These are phyloP conservation scores for Penicillium brasilianum DNA, from an alignment of 2,329 filamentous ascomycete species.

Conservation along the genomic window DNA sequence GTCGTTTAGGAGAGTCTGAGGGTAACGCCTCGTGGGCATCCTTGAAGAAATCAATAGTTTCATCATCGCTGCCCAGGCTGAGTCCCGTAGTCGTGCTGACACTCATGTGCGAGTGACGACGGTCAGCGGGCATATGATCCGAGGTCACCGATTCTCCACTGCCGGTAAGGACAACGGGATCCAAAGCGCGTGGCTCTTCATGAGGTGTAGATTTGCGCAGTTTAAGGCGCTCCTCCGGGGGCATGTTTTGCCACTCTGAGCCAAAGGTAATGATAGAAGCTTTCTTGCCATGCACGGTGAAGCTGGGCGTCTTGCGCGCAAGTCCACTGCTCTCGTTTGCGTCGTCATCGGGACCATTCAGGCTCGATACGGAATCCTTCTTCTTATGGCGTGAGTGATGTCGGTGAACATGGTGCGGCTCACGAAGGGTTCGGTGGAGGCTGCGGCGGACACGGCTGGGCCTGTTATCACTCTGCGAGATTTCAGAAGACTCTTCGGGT, in stretches of 20 bases:
- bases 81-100: constrained; percentile 69
- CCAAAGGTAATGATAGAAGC: constrained; percentile 97
- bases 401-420: constrained; percentile 68
- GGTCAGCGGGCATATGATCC: constrained; percentile 46
- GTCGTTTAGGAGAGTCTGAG: constrained; percentile 15
- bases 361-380: constrained; percentile 71
- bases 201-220: constrained; percentile 58
- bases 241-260: constrained; percentile 81
- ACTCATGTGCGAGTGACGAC: constrained; percentile 67
- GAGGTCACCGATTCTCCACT: constrained; percentile 36
- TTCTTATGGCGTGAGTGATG: constrained; percentile 73
- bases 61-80: constrained; percentile 49
- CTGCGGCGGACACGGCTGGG: constrained; percentile 78
- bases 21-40: constrained; percentile 30
- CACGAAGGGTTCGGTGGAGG: constrained; percentile 85
- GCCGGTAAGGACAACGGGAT: constrained; percentile 36
- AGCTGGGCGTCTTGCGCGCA: constrained; percentile 80
- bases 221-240: constrained; percentile 73
- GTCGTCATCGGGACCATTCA: constrained; percentile 58
- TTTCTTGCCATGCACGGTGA: constrained; percentile 97
- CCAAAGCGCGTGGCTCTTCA: constrained; percentile 45
- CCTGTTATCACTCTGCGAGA: constrained; percentile 52
- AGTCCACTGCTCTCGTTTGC: constrained; percentile 68
- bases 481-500: constrained; percentile 44
- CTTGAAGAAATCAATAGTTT: constrained; percentile 27